Evolutionary conservation across 2,329 filamentous ascomycete species (phyloP).

Genomic region (Alternaria arbusti): DNA sequence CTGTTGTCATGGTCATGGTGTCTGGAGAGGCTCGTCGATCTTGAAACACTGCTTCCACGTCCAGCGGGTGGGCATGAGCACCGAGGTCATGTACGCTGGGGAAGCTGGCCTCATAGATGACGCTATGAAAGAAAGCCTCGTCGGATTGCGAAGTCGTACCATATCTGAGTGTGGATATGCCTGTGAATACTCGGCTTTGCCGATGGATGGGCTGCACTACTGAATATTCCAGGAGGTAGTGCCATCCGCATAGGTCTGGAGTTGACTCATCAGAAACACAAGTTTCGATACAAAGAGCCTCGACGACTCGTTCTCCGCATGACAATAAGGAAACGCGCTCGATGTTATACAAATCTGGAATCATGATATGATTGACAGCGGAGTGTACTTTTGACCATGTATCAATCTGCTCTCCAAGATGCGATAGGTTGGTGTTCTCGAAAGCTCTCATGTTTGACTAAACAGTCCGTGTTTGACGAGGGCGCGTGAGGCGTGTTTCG

Average conservation of each 20-base stretch:
- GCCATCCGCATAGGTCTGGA: not conserved
- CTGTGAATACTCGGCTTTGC: not conserved
- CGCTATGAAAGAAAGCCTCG: not conserved
- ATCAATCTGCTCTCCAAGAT: not conserved
- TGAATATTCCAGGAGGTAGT: not conserved
- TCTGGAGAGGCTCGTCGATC: not conserved
- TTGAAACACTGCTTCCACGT: not conserved
- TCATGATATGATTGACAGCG: not conserved
- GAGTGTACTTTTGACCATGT: not conserved
- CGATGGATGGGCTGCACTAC: not conserved
- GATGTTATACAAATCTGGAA: not conserved
- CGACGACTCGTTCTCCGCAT: not conserved
- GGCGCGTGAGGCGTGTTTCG: slow-evolving; percentile 26
- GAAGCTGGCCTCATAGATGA: not conserved
- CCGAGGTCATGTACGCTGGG: not conserved
- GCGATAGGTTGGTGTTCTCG: not conserved
- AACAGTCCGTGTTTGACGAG: slow-evolving; percentile 30
- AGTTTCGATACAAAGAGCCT: not conserved
- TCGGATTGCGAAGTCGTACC: not conserved
- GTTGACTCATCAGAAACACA: not conserved
- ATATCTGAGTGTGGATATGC: not conserved
- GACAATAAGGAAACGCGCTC: not conserved
- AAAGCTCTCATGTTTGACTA: slow-evolving; percentile 12
- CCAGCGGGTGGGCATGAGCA: not conserved
- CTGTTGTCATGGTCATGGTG: slow-evolving; percentile 1